phyloP scores from a whole-genome alignment of 1,139 yeast species.

The Meyerozyma athensensis region DNA sequence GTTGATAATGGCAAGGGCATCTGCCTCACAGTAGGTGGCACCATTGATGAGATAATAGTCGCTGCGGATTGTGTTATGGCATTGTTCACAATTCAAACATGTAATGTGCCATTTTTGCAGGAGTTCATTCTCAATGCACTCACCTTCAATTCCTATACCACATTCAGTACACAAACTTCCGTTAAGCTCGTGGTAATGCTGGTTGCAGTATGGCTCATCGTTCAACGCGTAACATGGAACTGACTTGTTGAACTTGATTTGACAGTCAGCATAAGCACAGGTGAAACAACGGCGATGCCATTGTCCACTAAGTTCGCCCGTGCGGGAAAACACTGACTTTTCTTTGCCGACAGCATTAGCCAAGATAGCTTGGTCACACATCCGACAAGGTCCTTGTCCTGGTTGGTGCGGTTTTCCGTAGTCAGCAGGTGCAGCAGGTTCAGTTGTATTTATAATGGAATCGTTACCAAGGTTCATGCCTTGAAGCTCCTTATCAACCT shows the following conservation, averaged over 20 bases:
- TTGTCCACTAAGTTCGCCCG: slow-evolving; percentile 81
- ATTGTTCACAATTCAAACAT: slow-evolving; percentile 57
- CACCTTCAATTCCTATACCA: slow-evolving; percentile 78
- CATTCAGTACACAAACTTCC: slow-evolving; percentile 73
- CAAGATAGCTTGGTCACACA: slow-evolving; percentile 47
- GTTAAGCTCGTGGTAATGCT: slow-evolving; percentile 76
- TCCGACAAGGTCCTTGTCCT: slow-evolving; percentile 72
- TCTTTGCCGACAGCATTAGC: slow-evolving; percentile 39
- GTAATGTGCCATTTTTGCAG: slow-evolving; percentile 61
- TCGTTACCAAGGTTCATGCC: slow-evolving; percentile 16
- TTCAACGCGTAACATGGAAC: slow-evolving; percentile 74
- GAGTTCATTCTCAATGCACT: slow-evolving; percentile 75
- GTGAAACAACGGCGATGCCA: slow-evolving; percentile 89
- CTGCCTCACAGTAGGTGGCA: slow-evolving; percentile 47
- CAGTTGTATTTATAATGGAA: slow-evolving; percentile 12
- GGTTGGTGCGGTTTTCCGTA: slow-evolving; percentile 21
- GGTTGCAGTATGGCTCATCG: slow-evolving; percentile 77
- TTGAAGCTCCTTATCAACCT: slow-evolving; percentile 27
- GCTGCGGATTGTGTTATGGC: slow-evolving; percentile 40
- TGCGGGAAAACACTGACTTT: slow-evolving; percentile 63
- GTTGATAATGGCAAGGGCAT: slow-evolving; percentile 27
- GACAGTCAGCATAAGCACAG: slow-evolving; percentile 56
- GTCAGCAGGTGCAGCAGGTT: slow-evolving; percentile 7
- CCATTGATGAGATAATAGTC: slow-evolving; percentile 58
- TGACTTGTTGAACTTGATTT: slow-evolving; percentile 48